Evolutionary conservation across 2,329 filamentous ascomycete genomes (phyloP).

Genomic region (Cadophora sp.): DNA sequence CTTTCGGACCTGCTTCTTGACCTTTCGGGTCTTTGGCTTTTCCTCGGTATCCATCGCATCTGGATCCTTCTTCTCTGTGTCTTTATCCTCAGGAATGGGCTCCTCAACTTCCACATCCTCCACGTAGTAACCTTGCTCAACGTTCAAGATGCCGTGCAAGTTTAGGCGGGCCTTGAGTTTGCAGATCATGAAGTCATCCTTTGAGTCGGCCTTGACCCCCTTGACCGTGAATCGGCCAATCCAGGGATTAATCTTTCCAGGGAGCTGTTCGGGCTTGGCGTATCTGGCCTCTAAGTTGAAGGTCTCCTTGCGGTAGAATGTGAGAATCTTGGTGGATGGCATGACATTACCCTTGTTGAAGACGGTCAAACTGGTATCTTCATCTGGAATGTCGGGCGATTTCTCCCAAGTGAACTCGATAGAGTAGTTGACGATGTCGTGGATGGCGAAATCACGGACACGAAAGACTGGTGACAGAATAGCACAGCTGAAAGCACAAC

Average conservation of each 20-base stretch:
- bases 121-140: conserved; percentile 97
- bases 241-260: conserved; percentile 91
- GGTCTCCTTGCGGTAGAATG: conserved; percentile 97
- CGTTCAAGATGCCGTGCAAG: conserved; percentile 93
- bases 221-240: conserved; percentile 98
- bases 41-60: conserved; percentile 88
- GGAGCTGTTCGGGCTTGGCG: conserved; percentile 82
- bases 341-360: conserved; percentile 98
- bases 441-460: conserved; percentile 95
- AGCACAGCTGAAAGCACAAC: conserved; percentile 96
- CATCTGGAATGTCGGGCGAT: conserved; percentile 95
- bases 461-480: conserved; percentile 98
- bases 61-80: conserved; percentile 59
- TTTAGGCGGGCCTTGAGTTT: conserved; percentile 98
- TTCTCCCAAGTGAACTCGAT: conserved; percentile 99
- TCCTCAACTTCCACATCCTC: conserved; percentile 98
- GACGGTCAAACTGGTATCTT: conserved; percentile 95
- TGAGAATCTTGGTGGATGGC: conserved; percentile 98
- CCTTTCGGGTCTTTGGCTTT: conserved; percentile 86
- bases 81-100: conserved; percentile 77
- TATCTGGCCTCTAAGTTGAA: conserved; percentile 97
- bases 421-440: conserved; percentile 97
- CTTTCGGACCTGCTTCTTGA: conserved; percentile 99
- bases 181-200: conserved; percentile 99
- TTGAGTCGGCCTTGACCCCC: conserved; percentile 90